A percentile compares a stretch with the other conserved stretches of the same genome.
These are phyloP conservation scores for Fraxinus sp. DNA, from an alignment of 305 asterid genomes.

Conservation along the genomic window DNA sequence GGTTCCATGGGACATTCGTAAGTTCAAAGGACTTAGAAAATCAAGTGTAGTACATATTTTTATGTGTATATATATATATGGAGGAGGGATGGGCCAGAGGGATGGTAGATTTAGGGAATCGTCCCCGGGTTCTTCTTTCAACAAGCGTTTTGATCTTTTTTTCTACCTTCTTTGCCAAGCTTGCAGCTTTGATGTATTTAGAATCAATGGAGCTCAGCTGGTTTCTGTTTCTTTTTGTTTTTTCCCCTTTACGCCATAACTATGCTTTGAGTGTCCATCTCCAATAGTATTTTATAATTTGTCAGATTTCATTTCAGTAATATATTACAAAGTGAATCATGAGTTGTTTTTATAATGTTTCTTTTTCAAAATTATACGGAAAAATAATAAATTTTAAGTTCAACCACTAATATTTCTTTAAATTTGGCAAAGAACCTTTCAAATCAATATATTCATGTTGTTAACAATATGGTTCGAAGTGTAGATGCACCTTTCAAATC, in stretches of 20 bases:
- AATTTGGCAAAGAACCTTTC: background rate
- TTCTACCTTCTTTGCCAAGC: constrained; percentile 17
- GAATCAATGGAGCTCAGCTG: constrained; percentile 44
- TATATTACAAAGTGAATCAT: background rate
- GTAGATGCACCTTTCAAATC: background rate
- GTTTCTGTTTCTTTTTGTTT: constrained; percentile 39
- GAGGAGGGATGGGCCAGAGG: constrained; percentile 41
- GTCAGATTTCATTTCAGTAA: background rate
- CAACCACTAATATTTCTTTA: background rate
- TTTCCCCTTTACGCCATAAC: background rate
- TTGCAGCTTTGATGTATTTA: constrained; percentile 33
- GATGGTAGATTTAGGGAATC: constrained; percentile 26
- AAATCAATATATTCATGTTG: background rate
- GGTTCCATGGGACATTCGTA: constrained; percentile 73
- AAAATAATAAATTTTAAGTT: background rate
- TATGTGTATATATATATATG: background rate
- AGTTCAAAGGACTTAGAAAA: constrained; percentile 41
- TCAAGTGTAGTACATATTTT: constrained; percentile 27
- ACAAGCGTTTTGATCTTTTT: background rate
- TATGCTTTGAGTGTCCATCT: background rate
- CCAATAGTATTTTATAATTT: too few species aligned
- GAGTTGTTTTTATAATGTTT: too few species aligned
- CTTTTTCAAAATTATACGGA: background rate
- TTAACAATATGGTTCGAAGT: background rate
- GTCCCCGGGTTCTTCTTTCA: constrained; percentile 45